Evolutionary conservation across 495 filamentous ascomycete genomes (phyloP).

Genomic region (Podospora bellae-mahoneyi): DNA sequence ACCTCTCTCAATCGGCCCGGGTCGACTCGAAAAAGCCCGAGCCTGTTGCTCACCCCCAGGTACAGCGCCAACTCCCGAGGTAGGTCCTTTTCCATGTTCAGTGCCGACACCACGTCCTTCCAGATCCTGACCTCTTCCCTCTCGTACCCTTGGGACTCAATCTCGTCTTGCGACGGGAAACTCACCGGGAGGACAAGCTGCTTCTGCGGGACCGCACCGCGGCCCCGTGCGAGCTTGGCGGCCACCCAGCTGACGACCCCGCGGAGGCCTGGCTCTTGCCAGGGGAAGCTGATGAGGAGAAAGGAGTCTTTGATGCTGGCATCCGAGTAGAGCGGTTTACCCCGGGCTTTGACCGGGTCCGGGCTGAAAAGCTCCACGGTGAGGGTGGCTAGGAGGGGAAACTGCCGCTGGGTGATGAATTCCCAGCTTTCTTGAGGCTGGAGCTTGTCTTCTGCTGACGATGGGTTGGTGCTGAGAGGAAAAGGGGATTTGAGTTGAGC

Average conservation of each 20-base stretch:
- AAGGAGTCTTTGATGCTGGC: constrained; percentile 49
- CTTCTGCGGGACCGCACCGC: constrained; percentile 44
- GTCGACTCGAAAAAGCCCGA: constrained; percentile 72
- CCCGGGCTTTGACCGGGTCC: constrained; percentile 52
- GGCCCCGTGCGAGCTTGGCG: constrained; percentile 45
- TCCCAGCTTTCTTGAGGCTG: constrained; percentile 58
- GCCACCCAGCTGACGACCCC: constrained; percentile 39
- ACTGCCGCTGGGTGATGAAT: constrained; percentile 76
- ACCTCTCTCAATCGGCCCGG: constrained; percentile 61
- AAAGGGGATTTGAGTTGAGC: constrained; percentile 61
- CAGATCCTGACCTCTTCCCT: constrained; percentile 69
- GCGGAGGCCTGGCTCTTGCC: constrained; percentile 43
- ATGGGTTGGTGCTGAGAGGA: constrained; percentile 37
- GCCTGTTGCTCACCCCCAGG: constrained; percentile 59
- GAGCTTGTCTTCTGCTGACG: constrained; percentile 37
- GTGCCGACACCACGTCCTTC: constrained; percentile 65
- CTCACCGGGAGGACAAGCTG: constrained; percentile 64
- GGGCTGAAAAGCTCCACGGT: constrained; percentile 77
- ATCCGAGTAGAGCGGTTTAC: constrained; percentile 32
- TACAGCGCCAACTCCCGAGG: constrained; percentile 53
- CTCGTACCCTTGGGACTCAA: constrained; percentile 54
- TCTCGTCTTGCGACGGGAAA: constrained; percentile 53
- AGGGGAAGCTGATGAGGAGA: constrained; percentile 60
- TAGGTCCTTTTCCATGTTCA: constrained; percentile 55
- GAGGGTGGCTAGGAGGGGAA: constrained; percentile 68